Evolutionary conservation across 805 yeast species (phyloP).

Genomic region (Candida germanica): DNA sequence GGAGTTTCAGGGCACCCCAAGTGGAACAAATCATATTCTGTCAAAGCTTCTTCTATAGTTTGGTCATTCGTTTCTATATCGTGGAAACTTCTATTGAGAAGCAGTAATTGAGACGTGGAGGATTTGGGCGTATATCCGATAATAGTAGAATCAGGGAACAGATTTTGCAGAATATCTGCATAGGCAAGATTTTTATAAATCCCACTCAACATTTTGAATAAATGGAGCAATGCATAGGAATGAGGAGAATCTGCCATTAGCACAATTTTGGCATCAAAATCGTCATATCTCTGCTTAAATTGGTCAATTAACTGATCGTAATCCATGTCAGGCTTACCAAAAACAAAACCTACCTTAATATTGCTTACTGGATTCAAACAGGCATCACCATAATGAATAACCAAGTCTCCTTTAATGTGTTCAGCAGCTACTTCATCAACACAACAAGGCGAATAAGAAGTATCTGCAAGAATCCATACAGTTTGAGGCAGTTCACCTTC

Average conservation of each 20-base stretch:
- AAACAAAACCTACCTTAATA: constrained; percentile 73
- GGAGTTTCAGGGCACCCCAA: constrained; percentile 76
- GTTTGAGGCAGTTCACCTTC: constrained; percentile 3
- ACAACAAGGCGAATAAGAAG: constrained; percentile 94
- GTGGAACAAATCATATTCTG: constrained; percentile 62
- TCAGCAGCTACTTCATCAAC: constrained; percentile 96
- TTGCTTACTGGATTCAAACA: constrained; percentile 78
- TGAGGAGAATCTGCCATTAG: constrained; percentile 77
- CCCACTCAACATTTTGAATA: constrained; percentile 33
- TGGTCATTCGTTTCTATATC: constrained; percentile 19
- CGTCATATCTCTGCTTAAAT: constrained; percentile 42
- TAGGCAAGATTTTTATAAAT: constrained; percentile 29
- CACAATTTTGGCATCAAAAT: constrained; percentile 43
- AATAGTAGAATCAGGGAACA: constrained; percentile 32
- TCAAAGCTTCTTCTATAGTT: constrained; percentile 21
- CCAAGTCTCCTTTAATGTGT: constrained; percentile 80
- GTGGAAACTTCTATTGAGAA: constrained; percentile 16
- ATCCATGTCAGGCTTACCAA: constrained; percentile 66
- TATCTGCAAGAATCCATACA: constrained; percentile 84
- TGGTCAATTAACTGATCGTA: constrained; percentile 29
- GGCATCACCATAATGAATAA: constrained; percentile 93
- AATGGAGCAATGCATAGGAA: constrained; percentile 39
- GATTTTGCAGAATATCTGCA: constrained; percentile 30
- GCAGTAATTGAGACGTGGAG: constrained; percentile 1
- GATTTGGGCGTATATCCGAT: constrained; percentile 37